Evolutionary conservation across 2,329 filamentous ascomycete species (phyloP).

Genomic region (Neopestalotiopsis rosae): DNA sequence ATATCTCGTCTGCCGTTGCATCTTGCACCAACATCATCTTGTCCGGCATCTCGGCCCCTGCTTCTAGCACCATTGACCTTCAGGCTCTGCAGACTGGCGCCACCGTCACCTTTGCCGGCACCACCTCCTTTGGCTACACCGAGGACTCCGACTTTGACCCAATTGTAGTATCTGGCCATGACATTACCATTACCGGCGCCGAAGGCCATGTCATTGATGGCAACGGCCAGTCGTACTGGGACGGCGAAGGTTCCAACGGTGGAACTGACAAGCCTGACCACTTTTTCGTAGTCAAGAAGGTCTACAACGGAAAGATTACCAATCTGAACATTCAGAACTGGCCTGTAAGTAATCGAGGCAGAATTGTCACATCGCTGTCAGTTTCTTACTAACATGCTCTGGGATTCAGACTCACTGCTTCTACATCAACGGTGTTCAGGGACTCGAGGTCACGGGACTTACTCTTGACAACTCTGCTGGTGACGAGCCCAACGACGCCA

Average conservation of each 20-base stretch:
- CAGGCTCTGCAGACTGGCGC: slow-evolving; percentile 39
- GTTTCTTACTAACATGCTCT: neutral
- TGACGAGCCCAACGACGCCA: slow-evolving; percentile 34
- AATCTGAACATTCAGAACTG: slow-evolving; percentile 38
- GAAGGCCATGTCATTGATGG: slow-evolving; percentile 59
- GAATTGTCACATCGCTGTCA: neutral
- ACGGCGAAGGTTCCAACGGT: slow-evolving; percentile 62
- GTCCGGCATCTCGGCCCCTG: slow-evolving; percentile 40
- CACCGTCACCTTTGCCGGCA: slow-evolving; percentile 56
- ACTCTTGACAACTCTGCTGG: slow-evolving; percentile 45
- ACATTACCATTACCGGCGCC: slow-evolving; percentile 58
- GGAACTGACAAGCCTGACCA: slow-evolving; percentile 47
- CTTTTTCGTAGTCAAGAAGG: slow-evolving; percentile 47
- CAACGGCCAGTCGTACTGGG: slow-evolving; percentile 64
- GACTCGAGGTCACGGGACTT: slow-evolving; percentile 7
- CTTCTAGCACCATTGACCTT: slow-evolving; percentile 41
- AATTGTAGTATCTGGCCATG: slow-evolving; percentile 62
- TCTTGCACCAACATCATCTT: slow-evolving; percentile 26
- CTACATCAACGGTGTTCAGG: slow-evolving; percentile 12
- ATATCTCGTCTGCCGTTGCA: slow-evolving; percentile 9
- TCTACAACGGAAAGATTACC: slow-evolving; percentile 45
- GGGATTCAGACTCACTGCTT: neutral
- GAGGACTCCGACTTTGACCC: slow-evolving; percentile 13
- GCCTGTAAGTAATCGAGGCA: neutral
- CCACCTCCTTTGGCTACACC: slow-evolving; percentile 47